Evolutionary conservation across 1,284 basidiomycete species (phyloP).

Genomic region (Ganoderma sinense): DNA sequence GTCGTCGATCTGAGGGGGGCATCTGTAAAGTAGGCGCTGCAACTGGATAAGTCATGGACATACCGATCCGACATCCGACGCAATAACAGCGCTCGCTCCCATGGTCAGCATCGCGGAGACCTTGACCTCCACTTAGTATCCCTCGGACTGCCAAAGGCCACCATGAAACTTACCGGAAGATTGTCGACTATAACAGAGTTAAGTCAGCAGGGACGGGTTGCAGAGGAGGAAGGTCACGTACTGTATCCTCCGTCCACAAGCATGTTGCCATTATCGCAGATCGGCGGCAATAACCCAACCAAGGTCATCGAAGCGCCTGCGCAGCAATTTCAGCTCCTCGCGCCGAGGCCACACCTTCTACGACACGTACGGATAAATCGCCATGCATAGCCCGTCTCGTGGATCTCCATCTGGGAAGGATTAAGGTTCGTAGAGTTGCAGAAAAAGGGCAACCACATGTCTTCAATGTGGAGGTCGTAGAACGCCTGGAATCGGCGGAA

Average conservation of each 20-base stretch:
- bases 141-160: too few relatives aligned
- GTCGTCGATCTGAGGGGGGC: conserved; percentile 77
- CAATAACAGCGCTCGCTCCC: conserved; percentile 94
- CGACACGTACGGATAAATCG: conserved; percentile 75
- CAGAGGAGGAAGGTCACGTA: conserved; percentile 46
- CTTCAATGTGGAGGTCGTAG: conserved; percentile 95
- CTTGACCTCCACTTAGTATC: conserved; percentile 42
- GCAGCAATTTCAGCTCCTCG: background rate
- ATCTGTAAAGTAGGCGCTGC: conserved; percentile 6
- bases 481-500: conserved; percentile 62
- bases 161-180: conserved; percentile 67
- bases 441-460: conserved; percentile 99
- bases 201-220: conserved; percentile 16
- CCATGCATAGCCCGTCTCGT: conserved; percentile 97
- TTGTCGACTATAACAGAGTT: conserved; percentile 77
- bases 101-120: conserved; percentile 92
- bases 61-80: conserved; percentile 93
- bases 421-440: conserved; percentile 99
- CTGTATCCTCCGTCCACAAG: conserved; percentile 96
- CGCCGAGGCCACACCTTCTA: background rate
- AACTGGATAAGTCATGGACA: conserved; percentile 36
- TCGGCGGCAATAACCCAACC: conserved; percentile 92
- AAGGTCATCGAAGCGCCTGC: conserved; percentile 97
- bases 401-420: conserved; percentile 96
- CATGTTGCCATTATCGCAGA: conserved; percentile 94